Evolutionary conservation across 805 yeast genomes (phyloP).

Genomic region (Scheffersomyces lignosus): DNA sequence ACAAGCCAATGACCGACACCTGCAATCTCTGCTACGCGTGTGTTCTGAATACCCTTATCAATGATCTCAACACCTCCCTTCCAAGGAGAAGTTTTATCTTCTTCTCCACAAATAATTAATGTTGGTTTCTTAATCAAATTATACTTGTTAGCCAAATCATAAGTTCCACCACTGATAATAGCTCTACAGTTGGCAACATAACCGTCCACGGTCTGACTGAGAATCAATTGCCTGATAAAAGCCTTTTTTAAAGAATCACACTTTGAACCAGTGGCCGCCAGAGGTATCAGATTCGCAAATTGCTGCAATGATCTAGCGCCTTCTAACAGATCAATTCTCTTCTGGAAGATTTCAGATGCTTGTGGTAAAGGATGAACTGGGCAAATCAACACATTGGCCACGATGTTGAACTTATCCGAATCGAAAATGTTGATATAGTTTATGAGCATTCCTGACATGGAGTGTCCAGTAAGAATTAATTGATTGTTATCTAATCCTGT

Average conservation of each 20-base stretch:
- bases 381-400: constrained; percentile 4
- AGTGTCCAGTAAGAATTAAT: constrained; percentile 9
- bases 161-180: constrained; percentile 6
- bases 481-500: neutral
- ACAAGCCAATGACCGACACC: constrained; percentile 13
- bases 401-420: neutral
- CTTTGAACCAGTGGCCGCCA: constrained; percentile 7
- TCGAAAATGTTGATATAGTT: constrained; percentile 6
- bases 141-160: constrained; percentile 6
- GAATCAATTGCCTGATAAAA: constrained; percentile 10
- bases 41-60: constrained; percentile 1
- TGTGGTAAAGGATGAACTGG: constrained; percentile 12
- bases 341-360: constrained; percentile 4
- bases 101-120: constrained; percentile 10
- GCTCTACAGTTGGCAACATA: constrained; percentile 12
- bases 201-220: constrained; percentile 9
- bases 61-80: constrained; percentile 7
- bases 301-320: neutral
- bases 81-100: constrained; percentile 11
- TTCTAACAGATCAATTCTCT: constrained; percentile 6
- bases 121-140: constrained; percentile 3
- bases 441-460: constrained; percentile 13
- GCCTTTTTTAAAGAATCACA: constrained; percentile 6
- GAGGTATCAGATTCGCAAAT: constrained; percentile 6
- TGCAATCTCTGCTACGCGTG: neutral